These are phyloP conservation scores for Chara braunii DNA, from an alignment of 139 green algal genomes.

Conservation along the genomic window DNA sequence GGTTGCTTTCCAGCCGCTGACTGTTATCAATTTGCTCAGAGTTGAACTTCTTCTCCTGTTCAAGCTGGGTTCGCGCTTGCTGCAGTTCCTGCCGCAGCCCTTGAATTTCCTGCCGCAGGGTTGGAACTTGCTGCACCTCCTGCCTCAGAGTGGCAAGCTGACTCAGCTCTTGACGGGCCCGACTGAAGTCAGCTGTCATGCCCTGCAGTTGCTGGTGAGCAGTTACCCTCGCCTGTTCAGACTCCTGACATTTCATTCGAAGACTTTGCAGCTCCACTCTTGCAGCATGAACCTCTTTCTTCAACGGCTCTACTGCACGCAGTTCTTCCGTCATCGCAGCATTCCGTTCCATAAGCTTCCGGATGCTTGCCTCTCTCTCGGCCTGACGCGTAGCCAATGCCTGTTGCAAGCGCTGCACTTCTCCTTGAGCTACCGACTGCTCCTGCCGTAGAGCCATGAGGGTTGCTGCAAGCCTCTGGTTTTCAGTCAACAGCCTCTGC, in stretches of 20 bases:
- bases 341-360: constrained; percentile 10
- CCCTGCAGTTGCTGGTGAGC: constrained; percentile 8
- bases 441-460: constrained; percentile 34
- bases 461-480: constrained; percentile 33
- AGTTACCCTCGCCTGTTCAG: constrained; percentile 1
- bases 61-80: constrained; percentile 18
- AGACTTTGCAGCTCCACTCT: constrained; percentile 27
- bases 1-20: constrained; percentile 19
- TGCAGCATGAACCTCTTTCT: constrained; percentile 9
- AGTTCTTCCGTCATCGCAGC: constrained; percentile 18
- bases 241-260: not conserved
- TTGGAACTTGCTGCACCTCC: constrained; percentile 14
- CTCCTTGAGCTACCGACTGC: constrained; percentile 19
- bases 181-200: constrained; percentile 16
- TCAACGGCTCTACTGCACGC: constrained; percentile 18
- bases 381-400: no score
- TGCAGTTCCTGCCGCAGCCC: constrained; percentile 16
- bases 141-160: constrained; percentile 22
- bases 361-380: constrained; percentile 5
- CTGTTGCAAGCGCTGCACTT: constrained; percentile 17
- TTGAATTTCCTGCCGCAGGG: constrained; percentile 14
- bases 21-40: constrained; percentile 9
- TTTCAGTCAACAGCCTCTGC: constrained; percentile 29
- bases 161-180: constrained; percentile 10
- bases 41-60: constrained; percentile 27